A percentile compares a stretch with the other conserved stretches of the same genome.
These are phyloP conservation scores for Myriosclerotinia curreyana DNA, from an alignment of 2,329 filamentous ascomycete species.

Conservation along the genomic window DNA sequence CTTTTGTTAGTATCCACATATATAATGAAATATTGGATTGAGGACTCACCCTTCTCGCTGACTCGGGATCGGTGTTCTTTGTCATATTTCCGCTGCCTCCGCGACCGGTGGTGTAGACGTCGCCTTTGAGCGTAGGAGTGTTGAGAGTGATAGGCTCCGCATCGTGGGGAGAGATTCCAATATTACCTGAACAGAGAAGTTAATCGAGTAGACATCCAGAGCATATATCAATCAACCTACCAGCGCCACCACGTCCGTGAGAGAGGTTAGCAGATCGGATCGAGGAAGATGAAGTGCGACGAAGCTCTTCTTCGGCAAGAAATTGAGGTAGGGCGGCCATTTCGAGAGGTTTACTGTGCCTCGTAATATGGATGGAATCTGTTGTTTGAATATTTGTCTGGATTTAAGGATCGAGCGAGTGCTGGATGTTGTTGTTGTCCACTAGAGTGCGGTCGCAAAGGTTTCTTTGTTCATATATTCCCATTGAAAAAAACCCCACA, in stretches of 20 bases:
- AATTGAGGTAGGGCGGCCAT: slow-evolving; percentile 33
- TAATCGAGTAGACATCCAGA: slow-evolving; percentile 15
- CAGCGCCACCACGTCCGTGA: slow-evolving; percentile 75
- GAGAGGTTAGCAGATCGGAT: slow-evolving; percentile 43
- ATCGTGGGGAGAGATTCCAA: slow-evolving; percentile 51
- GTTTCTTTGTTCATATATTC: slow-evolving; percentile 2
- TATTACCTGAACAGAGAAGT: slow-evolving; percentile 52
- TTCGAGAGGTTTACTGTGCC: background rate
- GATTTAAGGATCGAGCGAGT: background rate
- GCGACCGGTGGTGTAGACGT: slow-evolving; percentile 85
- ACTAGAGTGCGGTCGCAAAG: background rate
- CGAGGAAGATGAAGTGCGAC: slow-evolving; percentile 28
- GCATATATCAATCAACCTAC: slow-evolving; percentile 39
- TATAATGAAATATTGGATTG: background rate
- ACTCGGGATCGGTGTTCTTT: slow-evolving; percentile 63
- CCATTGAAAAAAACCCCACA: background rate
- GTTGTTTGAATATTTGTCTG: background rate
- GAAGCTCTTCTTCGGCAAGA: slow-evolving; percentile 27
- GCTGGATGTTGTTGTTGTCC: background rate
- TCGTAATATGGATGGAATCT: background rate
- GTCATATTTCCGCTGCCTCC: slow-evolving; percentile 86
- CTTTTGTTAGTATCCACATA: background rate
- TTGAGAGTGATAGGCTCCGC: slow-evolving; percentile 63
- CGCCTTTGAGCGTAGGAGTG: slow-evolving; percentile 78
- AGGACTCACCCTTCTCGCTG: slow-evolving; percentile 58